phyloP scores from a whole-genome alignment of 345 rosid genomes.

The Gossypium herbaceum region DNA sequence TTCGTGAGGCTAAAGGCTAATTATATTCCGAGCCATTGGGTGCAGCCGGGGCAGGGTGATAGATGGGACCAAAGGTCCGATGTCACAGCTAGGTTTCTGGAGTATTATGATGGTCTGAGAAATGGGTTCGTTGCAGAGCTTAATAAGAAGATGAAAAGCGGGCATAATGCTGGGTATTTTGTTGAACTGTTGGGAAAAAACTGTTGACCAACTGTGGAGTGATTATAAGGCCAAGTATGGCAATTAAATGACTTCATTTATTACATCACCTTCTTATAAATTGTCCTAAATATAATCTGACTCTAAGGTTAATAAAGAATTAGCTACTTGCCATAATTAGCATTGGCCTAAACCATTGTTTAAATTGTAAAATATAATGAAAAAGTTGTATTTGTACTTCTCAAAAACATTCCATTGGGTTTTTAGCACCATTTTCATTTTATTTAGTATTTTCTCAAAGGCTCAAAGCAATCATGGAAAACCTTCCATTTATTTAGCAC shows the following conservation, averaged over 20 bases:
- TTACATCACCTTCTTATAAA: neutral
- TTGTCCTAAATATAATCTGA: neutral
- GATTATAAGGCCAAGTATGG: constrained; percentile 66
- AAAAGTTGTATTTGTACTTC: too few relatives aligned
- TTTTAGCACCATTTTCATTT: too few relatives aligned
- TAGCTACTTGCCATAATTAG: neutral
- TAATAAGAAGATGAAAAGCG: constrained; percentile 57
- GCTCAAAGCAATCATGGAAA: neutral
- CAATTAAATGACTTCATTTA: constrained; percentile 12
- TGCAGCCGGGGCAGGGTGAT: constrained; percentile 49
- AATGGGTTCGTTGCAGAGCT: constrained; percentile 65
- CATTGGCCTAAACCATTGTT: too few relatives aligned
- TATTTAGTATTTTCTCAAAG: neutral
- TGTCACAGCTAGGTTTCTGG: constrained; percentile 61
- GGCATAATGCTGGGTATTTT: constrained; percentile 34
- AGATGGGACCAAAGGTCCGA: constrained; percentile 74
- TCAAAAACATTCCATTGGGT: too few relatives aligned
- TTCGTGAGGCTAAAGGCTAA: constrained; percentile 59
- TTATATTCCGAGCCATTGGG: constrained; percentile 51
- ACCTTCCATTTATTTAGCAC: neutral
- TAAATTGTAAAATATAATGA: too few relatives aligned
- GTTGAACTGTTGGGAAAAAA: constrained; percentile 55
- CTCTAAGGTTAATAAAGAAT: neutral
- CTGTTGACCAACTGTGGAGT: constrained; percentile 59
- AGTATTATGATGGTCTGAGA: constrained; percentile 45